A percentile compares a stretch with the other conserved stretches of the same genome.
phyloP scores from a whole-genome alignment of 2,329 filamentous ascomycete genomes.

The Diatrype stigma region DNA sequence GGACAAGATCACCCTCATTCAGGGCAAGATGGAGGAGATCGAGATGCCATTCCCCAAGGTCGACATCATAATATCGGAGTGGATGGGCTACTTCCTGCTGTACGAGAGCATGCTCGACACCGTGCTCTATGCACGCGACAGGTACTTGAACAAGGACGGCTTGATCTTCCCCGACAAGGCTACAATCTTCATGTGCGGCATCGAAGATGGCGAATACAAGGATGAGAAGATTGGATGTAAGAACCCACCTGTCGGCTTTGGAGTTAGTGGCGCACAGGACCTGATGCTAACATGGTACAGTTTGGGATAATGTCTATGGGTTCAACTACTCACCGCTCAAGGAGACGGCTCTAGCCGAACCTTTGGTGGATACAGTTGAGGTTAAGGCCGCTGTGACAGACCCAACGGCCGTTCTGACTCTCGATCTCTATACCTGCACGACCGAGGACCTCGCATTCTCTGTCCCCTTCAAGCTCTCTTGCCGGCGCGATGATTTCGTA shows the following conservation, averaged over 20 bases:
- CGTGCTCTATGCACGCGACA: constrained; percentile 92
- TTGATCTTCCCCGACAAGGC: constrained; percentile 99
- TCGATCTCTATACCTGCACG: constrained; percentile 91
- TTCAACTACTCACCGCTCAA: constrained; percentile 96
- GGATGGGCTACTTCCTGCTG: constrained; percentile 99
- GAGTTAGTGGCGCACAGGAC: neutral
- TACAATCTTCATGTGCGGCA: constrained; percentile 92
- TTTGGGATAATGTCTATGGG: constrained; percentile 99
- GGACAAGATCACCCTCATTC: constrained; percentile 94
- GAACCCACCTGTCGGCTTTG: constrained; percentile 25
- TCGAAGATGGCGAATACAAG: constrained; percentile 99
- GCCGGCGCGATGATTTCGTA: constrained; percentile 87
- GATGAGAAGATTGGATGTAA: constrained; percentile 99
- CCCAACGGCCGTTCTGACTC: constrained; percentile 75
- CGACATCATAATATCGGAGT: constrained; percentile 99
- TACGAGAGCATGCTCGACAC: constrained; percentile 99
- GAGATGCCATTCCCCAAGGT: constrained; percentile 89
- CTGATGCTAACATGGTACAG: constrained; percentile 45
- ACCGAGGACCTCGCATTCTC: constrained; percentile 79
- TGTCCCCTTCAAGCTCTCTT: constrained; percentile 69
- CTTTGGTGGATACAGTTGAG: constrained; percentile 95
- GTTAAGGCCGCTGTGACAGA: constrained; percentile 96
- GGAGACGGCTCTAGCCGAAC: constrained; percentile 87
- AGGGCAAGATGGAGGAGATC: constrained; percentile 99
- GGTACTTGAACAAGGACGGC: constrained; percentile 79